Percentiles rank a stretch among this genome's conserved stretches.
Conservation (phyloP, 2,329 filamentous ascomycete genomes). For the Trematosphaeria pertusa region DNA sequence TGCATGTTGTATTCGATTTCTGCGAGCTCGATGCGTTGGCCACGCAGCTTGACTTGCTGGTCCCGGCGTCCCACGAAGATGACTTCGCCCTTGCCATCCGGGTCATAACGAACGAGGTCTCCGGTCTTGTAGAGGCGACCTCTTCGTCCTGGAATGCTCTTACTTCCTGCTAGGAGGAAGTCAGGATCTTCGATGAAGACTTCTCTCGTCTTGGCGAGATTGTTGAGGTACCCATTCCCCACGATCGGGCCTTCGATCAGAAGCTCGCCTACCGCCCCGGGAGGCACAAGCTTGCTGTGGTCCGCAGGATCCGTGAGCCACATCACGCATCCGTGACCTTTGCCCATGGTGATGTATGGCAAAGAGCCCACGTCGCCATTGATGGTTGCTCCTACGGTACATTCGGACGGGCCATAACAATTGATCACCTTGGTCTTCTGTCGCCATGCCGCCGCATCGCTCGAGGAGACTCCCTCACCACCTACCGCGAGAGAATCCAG, state of each 20-base stretch:
- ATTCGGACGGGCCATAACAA: constrained; percentile 46
- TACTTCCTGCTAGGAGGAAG: constrained; percentile 68
- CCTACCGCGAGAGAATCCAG: constrained; percentile 54
- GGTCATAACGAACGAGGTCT: constrained; percentile 58
- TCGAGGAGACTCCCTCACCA: constrained; percentile 46
- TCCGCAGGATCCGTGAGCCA: constrained; percentile 53
- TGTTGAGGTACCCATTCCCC: constrained; percentile 47
- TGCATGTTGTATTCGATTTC: constrained; percentile 50
- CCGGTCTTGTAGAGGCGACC: constrained; percentile 56
- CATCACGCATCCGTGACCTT: constrained; percentile 38
- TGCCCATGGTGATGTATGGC: constrained; percentile 47
- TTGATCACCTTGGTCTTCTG: constrained; percentile 44
- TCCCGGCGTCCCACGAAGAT: constrained; percentile 47
- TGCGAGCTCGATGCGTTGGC: constrained; percentile 48
- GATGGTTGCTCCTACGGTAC: constrained; percentile 44
- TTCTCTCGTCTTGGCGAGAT: constrained; percentile 44
- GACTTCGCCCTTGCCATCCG: constrained; percentile 46
- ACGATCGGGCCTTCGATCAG: constrained; percentile 65
- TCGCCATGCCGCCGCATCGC: constrained; percentile 54
- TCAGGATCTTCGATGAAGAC: constrained; percentile 58
- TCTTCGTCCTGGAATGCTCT: constrained; percentile 55
- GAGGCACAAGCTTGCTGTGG: constrained; percentile 44
- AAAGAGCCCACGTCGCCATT: constrained; percentile 37
- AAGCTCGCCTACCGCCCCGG: constrained; percentile 58
- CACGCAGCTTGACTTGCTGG: constrained; percentile 51